Percentiles rank a stretch among this genome's conserved stretches.
These are phyloP conservation scores for Sclerotinia borealis DNA, from an alignment of 2,329 filamentous ascomycete genomes.

Conservation along the genomic window DNA sequence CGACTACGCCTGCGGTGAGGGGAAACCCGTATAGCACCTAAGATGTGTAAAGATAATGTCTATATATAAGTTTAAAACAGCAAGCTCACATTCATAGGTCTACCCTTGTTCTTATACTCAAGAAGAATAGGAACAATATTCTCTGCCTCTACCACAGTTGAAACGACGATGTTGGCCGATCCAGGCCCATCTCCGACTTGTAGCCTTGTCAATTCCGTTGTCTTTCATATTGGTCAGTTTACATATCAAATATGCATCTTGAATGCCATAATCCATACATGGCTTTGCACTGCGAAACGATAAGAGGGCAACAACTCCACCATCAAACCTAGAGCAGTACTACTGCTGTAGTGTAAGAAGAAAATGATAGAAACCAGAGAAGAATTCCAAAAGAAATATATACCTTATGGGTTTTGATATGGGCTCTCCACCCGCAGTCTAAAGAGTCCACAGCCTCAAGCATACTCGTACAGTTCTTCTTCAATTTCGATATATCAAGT, in stretches of 20 bases:
- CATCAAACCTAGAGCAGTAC: background rate
- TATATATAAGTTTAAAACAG: background rate
- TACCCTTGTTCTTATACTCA: constrained; percentile 48
- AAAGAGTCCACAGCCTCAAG: constrained; percentile 54
- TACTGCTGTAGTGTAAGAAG: background rate
- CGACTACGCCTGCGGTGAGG: constrained; percentile 52
- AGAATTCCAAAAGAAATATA: background rate
- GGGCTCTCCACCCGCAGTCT: constrained; percentile 62
- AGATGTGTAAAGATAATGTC: constrained; percentile 3
- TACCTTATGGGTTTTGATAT: constrained; percentile 82
- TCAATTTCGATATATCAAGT: constrained; percentile 60
- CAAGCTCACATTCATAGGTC: constrained; percentile 51
- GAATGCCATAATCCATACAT: background rate
- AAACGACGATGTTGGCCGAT: constrained; percentile 57
- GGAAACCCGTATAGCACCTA: constrained; percentile 58
- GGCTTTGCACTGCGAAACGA: background rate
- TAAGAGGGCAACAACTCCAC: background rate
- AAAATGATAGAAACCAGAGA: background rate
- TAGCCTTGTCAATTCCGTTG: constrained; percentile 56
- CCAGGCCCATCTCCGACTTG: constrained; percentile 55
- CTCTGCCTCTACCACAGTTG: constrained; percentile 70
- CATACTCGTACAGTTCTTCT: constrained; percentile 66
- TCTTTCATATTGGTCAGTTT: constrained; percentile 40
- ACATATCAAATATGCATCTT: constrained; percentile 16
- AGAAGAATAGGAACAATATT: constrained; percentile 54